Conservation (phyloP, 2,329 filamentous ascomycete genomes). For the Diaporthe sp. region DNA sequence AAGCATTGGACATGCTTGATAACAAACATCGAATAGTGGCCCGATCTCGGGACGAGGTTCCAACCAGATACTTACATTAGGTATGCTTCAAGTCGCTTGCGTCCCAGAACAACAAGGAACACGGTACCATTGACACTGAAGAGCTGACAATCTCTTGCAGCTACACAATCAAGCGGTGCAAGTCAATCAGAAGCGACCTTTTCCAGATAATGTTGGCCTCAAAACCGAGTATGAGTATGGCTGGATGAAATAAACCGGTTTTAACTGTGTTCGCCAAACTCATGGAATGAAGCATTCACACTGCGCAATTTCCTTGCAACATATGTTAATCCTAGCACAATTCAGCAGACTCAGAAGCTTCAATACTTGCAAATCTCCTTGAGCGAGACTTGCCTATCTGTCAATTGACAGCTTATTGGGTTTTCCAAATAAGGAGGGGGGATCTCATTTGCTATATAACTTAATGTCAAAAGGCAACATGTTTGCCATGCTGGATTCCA, state of each 20-base stretch:
- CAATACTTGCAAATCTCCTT: not conserved
- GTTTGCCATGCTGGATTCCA: no score
- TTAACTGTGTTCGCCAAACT: no score
- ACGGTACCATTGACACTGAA: no score
- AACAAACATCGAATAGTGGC: not conserved
- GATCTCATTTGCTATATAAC: not conserved
- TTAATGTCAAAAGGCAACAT: not conserved
- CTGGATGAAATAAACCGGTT: no score
- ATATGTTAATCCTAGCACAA: not conserved
- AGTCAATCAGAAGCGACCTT: not conserved
- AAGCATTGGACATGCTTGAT: not conserved
- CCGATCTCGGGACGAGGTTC: no score
- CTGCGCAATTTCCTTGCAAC: not conserved
- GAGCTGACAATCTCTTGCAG: no score
- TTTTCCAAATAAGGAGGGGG: not conserved
- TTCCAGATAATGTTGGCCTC: not conserved
- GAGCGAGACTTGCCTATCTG: no score
- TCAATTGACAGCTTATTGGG: not conserved
- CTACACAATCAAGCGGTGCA: not conserved
- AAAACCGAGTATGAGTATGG: no score
- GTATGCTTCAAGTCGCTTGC: not conserved
- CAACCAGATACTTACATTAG: no score
- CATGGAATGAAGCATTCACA: no score
- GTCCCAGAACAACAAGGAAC: not conserved
- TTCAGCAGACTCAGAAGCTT: not conserved